Conservation (phyloP, 2,329 filamentous ascomycete genomes). For the Penicillium hesseltinei region DNA sequence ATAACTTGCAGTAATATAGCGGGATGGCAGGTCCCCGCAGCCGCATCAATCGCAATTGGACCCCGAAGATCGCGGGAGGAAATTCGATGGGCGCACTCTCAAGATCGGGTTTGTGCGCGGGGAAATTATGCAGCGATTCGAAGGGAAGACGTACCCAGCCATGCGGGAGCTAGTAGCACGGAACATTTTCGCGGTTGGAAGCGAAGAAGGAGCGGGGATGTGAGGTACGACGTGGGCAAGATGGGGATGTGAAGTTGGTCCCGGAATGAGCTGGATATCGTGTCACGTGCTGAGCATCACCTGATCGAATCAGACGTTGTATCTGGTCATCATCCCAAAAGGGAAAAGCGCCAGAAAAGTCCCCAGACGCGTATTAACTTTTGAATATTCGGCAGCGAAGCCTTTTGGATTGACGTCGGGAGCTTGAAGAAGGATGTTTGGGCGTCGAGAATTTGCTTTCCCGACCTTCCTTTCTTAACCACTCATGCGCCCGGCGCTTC, state of each 20-base stretch:
- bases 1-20: not conserved
- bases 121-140: slow-evolving; percentile 4
- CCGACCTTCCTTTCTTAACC: slow-evolving; percentile 16
- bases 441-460: slow-evolving; percentile 15
- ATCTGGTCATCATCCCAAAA: slow-evolving; percentile 27
- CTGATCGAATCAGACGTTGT: slow-evolving; percentile 29
- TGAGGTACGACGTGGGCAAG: slow-evolving; percentile 27
- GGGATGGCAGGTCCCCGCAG: not conserved
- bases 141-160: slow-evolving; percentile 40
- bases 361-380: slow-evolving; percentile 9
- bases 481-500: slow-evolving; percentile 45
- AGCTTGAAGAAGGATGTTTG: slow-evolving; percentile 32
- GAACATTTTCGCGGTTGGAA: slow-evolving; percentile 40
- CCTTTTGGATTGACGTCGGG: not conserved
- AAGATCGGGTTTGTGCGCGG: slow-evolving; percentile 7
- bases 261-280: slow-evolving; percentile 25
- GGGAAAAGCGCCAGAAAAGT: slow-evolving; percentile 19
- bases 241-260: slow-evolving; percentile 28
- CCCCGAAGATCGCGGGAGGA: slow-evolving; percentile 10
- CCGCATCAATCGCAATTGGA: slow-evolving; percentile 13
- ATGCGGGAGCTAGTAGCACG: slow-evolving; percentile 42
- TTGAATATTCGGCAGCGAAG: slow-evolving; percentile 6
- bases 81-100: slow-evolving; percentile 21
- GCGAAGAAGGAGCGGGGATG: slow-evolving; percentile 25
- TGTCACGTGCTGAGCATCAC: slow-evolving; percentile 19